Conservation (phyloP, 768 basidiomycete genomes). For the Saitozyma sp. region DNA sequence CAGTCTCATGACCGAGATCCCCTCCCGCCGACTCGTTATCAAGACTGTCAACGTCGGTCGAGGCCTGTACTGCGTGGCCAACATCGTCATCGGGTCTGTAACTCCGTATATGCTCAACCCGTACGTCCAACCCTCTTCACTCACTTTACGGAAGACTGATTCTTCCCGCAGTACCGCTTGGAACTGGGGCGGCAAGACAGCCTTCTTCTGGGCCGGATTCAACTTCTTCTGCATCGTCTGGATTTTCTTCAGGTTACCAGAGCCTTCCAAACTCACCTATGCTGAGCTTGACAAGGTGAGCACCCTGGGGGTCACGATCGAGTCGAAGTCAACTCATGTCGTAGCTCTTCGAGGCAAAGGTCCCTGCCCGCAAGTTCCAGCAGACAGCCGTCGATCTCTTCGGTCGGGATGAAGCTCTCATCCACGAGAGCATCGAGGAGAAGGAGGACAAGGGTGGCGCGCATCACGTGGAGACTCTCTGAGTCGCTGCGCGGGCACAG, state of each 20-base stretch:
- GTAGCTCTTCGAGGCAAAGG: constrained; percentile 1
- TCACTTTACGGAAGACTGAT: not conserved
- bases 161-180: not conserved
- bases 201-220: constrained; percentile 16
- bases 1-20: constrained; percentile 11
- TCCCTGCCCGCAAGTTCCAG: constrained; percentile 4
- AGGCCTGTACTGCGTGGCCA: constrained; percentile 14
- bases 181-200: constrained; percentile 15
- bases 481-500: too few relatives aligned
- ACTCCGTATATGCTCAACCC: constrained; percentile 24
- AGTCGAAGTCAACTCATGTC: not conserved
- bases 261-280: not conserved
- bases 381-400: constrained; percentile 1
- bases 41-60: constrained; percentile 37
- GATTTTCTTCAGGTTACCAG: constrained; percentile 6
- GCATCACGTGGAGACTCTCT: too few relatives aligned
- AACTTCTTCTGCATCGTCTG: constrained; percentile 5
- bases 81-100: constrained; percentile 1
- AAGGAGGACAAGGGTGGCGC: too few relatives aligned
- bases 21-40: constrained; percentile 13
- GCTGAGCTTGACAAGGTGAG: not conserved
- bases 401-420: not conserved
- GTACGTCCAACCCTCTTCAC: not conserved
- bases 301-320: too few relatives aligned
- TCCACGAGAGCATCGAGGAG: too few relatives aligned